Conservation (phyloP, 257 asterid genomes). For the Solanum virginianum region DNA sequence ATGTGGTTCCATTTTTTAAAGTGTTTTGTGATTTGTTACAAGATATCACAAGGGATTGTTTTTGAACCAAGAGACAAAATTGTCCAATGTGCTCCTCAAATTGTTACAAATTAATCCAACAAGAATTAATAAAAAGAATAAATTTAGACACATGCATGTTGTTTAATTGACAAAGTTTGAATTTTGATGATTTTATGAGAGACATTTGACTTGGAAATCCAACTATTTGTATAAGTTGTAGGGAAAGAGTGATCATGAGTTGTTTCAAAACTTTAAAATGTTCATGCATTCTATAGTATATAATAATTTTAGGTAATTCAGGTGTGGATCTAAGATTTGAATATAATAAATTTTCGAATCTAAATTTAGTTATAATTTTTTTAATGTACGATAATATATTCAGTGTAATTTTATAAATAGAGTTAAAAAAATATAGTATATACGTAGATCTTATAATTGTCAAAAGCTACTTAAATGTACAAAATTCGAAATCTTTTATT, state of each 20-base stretch:
- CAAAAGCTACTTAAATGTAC: no score
- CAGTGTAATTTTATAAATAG: not conserved
- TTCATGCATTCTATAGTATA: not conserved
- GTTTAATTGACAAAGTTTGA: not conserved
- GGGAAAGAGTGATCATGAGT: not conserved
- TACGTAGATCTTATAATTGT: not conserved
- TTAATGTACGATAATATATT: no score
- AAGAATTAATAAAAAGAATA: not conserved
- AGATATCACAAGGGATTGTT: slow-evolving; percentile 2
- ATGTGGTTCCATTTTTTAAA: not conserved
- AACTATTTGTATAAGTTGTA: not conserved
- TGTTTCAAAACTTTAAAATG: not conserved
- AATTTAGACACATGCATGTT: slow-evolving; percentile 7
- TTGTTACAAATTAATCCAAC: not conserved
- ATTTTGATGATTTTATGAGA: not conserved
- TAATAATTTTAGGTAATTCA: no score
- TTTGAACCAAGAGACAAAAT: slow-evolving; percentile 7
- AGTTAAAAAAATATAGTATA: not conserved
- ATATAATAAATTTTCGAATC: no score
- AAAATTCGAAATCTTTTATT: no score
- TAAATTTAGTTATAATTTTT: no score
- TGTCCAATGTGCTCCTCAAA: not conserved
- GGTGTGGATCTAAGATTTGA: no score
- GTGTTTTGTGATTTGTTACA: not conserved
- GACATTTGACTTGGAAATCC: not conserved